Evolutionary conservation across 495 filamentous ascomycete species (phyloP), one percentile per base, ranked within the genome.

Genomic region (Neurospora sp.): DNA sequence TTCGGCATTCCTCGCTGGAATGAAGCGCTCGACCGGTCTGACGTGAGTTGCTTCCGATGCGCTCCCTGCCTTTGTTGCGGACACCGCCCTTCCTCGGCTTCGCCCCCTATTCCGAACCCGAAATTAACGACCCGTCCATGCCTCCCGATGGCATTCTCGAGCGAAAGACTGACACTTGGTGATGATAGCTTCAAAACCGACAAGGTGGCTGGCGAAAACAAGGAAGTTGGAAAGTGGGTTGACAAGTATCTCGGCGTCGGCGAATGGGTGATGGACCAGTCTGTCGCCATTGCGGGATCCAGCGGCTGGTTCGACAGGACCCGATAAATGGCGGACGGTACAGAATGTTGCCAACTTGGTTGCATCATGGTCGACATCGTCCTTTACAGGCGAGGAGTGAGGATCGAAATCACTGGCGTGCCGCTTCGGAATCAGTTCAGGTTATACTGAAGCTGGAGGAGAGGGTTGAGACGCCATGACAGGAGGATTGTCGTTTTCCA

Each of bases 241-340:
- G 93, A 95, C 78, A 97, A 91, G 81, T 99, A 99, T 84, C 90
- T 99, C 73, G 93, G 93, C 70, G 90, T 98, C 59, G 96, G 96
- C 80, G 96, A 99, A 83, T 96, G 93, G 93, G 92, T 97, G 71
- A 95, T 99, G 94, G 96, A 99, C 79, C 92, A 95, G 84, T 96
- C 94, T 6, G 93, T 98, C 38, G 94, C 94, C 38, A 86, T 97
- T 71, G 90, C 97, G 83, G 91, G 94, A 16, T 90, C 92, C 16
- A 96, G 92, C 81, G 87, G 89, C 40, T 99, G 88, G 82, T 99
- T 99, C 79, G 94, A 97, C 82, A 88, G 95, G 78, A 92, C 86
- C 79, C 90, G 94, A 82, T 97, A 86, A 90, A 75, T 69, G 54
- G 20, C 12, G 20, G 20, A 27, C 5, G 48, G 23, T 2, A 59